Base-by-base conservation (phyloP, 495 filamentous ascomycete species). In the Penicillium nucicola region DNA sequence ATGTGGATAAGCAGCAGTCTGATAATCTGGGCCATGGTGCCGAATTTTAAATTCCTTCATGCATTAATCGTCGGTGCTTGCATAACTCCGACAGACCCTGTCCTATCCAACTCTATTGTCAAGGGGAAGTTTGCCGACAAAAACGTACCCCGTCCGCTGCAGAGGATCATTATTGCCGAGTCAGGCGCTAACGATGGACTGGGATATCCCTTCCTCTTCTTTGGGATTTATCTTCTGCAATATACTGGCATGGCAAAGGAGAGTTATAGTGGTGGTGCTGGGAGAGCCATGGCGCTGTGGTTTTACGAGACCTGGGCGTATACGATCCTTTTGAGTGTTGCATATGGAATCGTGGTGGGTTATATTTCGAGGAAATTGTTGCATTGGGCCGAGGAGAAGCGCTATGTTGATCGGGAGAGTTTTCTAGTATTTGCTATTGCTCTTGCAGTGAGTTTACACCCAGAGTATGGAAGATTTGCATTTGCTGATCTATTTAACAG, bases 51-150 rank as follows among this genome's bases (percentile, higher is more conserved):
- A 36, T 88, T 95, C 54, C 77, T 96, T 1, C 84, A 92, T 59
- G 84, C 91, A 0, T 73, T 96, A 17, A 86, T 84, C 2, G 71
- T 96, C 25, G 91, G 81, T 3, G 84, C 90, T 20, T 95, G 90
- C 59, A 83, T 97, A 12, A 95, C 91, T 4, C 92, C 92, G 0
- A 96, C 92, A 0, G 92, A 97, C 62, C 92, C 92, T 0, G 84
- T 96, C 19, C 71, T 96, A 25, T 91, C 88, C 20, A 92, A 93
- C 52, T 85, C 86, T 2, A 95, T 96, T 48, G 89, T 96, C 38
- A 96, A 96, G 72, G 92, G 92, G 34, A 92, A 88, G 56, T 96
- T 95, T 55, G 92, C 91, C 9, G 91, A 95, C 50, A 87, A 90
- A 57, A 88, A 96, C 68, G 84, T 96, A 13, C 90, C 90, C 2